A percentile compares a stretch with the other conserved stretches of the same genome.
Evolutionary conservation across 805 yeast genomes (phyloP).

Genomic region (Yamadazyma philogaea): DNA sequence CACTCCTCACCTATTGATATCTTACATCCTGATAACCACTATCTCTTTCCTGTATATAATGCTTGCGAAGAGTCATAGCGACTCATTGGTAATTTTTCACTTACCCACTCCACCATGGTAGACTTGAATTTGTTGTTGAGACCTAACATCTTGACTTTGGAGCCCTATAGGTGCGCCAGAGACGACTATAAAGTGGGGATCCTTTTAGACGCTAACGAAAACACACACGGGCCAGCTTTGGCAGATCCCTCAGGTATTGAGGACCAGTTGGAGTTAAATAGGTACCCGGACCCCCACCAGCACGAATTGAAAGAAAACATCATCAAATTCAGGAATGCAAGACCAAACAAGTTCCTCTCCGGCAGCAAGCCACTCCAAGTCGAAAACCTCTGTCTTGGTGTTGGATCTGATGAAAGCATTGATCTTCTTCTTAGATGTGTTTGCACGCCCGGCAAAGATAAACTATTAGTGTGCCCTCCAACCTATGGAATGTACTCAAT

Average conservation of each 20-base stretch:
- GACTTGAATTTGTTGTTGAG: slow-evolving; percentile 39
- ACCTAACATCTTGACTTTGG: slow-evolving; percentile 77
- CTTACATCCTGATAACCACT: not conserved
- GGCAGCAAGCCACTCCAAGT: slow-evolving; percentile 37
- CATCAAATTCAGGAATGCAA: slow-evolving; percentile 65
- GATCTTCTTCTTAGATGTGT: slow-evolving; percentile 84
- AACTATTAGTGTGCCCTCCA: slow-evolving; percentile 84
- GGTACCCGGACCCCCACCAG: slow-evolving; percentile 98
- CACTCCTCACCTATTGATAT: no score
- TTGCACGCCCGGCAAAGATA: slow-evolving; percentile 79
- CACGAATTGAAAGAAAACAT: slow-evolving; percentile 66
- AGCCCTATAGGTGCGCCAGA: slow-evolving; percentile 95
- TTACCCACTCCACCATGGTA: slow-evolving; percentile 10
- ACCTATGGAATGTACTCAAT: slow-evolving; percentile 97
- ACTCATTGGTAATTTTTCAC: not conserved
- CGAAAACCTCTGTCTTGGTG: slow-evolving; percentile 85
- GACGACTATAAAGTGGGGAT: slow-evolving; percentile 91
- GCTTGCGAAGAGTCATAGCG: slow-evolving; percentile 6
- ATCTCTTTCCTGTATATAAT: not conserved
- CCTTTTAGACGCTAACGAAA: slow-evolving; percentile 92
- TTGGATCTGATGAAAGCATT: slow-evolving; percentile 95
- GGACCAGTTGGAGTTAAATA: slow-evolving; percentile 57
- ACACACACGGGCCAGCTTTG: slow-evolving; percentile 86
- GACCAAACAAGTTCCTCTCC: slow-evolving; percentile 27
- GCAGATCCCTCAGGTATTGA: slow-evolving; percentile 44